These are phyloP conservation scores for Crithidia bombi DNA, from an alignment of 208 protist genomes.

Conservation along the genomic window DNA sequence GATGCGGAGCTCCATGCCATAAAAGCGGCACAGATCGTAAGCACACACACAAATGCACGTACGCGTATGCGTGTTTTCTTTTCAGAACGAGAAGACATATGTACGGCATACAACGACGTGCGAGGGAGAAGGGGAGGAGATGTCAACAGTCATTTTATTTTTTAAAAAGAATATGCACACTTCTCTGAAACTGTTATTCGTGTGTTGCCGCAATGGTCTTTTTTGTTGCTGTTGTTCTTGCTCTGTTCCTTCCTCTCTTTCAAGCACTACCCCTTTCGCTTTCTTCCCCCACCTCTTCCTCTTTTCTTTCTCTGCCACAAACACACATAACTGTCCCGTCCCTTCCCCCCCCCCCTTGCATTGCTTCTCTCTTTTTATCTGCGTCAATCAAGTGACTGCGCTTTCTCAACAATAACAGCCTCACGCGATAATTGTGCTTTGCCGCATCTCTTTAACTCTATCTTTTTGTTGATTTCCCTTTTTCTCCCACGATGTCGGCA, in stretches of 20 bases:
- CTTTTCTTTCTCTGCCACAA: background rate
- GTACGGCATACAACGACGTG: too few relatives aligned
- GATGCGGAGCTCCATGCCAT: background rate
- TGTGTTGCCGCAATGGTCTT: background rate
- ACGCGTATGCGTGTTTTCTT: background rate
- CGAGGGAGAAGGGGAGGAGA: background rate
- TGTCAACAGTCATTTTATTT: too few relatives aligned
- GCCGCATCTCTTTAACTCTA: background rate
- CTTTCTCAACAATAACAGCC: too few relatives aligned
- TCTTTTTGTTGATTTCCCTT: background rate
- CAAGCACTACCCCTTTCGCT: background rate
- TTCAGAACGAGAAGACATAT: too few relatives aligned
- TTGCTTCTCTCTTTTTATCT: too few relatives aligned
- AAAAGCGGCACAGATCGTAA: too few relatives aligned
- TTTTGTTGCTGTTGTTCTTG: background rate
- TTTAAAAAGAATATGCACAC: too few relatives aligned
- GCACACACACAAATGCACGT: background rate
- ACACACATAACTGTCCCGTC: background rate
- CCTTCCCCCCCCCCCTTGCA: too few relatives aligned
- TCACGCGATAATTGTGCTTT: too few relatives aligned
- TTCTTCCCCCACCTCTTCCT: background rate
- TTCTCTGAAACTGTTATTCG: too few relatives aligned
- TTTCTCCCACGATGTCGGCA: slow-evolving; percentile 26
- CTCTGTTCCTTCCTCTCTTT: background rate
- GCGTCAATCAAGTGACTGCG: too few relatives aligned